Evolutionary conservation across 768 basidiomycete species (phyloP).

Genomic region (Suillus subaureus): DNA sequence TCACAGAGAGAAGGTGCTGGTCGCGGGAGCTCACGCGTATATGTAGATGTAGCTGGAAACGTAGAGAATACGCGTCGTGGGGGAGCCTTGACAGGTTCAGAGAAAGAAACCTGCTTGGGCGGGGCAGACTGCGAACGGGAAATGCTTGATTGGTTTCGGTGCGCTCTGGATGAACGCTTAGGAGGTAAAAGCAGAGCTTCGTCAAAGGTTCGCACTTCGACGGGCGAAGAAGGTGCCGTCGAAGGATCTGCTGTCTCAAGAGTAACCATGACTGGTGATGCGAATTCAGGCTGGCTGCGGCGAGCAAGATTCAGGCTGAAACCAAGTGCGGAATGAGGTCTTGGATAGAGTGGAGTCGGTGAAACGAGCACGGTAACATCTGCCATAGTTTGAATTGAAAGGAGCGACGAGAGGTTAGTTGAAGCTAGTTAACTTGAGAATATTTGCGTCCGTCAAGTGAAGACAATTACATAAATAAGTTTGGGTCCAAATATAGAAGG

Average conservation of each 20-base stretch:
- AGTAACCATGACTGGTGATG: slow-evolving; percentile 34
- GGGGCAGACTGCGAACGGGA: slow-evolving; percentile 29
- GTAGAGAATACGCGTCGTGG: slow-evolving; percentile 20
- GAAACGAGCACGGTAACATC: slow-evolving; percentile 37
- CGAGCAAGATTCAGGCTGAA: slow-evolving; percentile 32
- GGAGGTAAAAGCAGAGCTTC: slow-evolving; percentile 28
- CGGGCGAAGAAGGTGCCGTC: slow-evolving; percentile 27
- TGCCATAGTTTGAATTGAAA: slow-evolving; percentile 23
- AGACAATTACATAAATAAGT: neutral
- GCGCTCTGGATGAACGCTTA: slow-evolving; percentile 28
- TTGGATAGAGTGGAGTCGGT: slow-evolving; percentile 29
- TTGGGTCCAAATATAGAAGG: slow-evolving; percentile 2
- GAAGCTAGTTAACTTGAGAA: neutral
- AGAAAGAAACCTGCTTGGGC: slow-evolving; percentile 6
- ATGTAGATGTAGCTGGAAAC: slow-evolving; percentile 8
- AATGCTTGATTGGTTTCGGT: slow-evolving; percentile 12
- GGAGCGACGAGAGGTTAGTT: slow-evolving; percentile 5
- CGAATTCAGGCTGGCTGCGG: slow-evolving; percentile 29
- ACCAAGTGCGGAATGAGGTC: slow-evolving; percentile 21
- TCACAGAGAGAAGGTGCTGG: slow-evolving; percentile 69
- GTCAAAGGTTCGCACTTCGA: slow-evolving; percentile 24
- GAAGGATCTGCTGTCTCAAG: slow-evolving; percentile 30
- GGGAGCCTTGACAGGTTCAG: slow-evolving; percentile 9
- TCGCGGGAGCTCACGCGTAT: slow-evolving; percentile 46
- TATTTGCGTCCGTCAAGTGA: neutral